Evolutionary conservation across 805 yeast species (phyloP).

Genomic region (Pichia rugopelliculosa): DNA sequence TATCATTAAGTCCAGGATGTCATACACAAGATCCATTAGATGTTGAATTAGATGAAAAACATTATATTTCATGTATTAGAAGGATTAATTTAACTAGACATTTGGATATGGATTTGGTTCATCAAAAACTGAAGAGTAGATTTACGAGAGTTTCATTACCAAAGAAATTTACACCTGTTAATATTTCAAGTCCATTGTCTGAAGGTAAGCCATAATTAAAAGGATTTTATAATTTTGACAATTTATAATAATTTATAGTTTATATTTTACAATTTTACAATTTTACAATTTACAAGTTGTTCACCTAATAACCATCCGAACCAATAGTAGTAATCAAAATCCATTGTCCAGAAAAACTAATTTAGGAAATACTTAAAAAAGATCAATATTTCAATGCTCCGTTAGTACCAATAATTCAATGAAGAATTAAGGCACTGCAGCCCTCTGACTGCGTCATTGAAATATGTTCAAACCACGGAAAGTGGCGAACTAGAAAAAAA

Average conservation of each 20-base stretch:
- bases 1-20: slow-evolving; percentile 95
- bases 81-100: slow-evolving; percentile 86
- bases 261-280: too few species aligned
- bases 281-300: not conserved
- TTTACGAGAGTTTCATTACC: slow-evolving; percentile 87
- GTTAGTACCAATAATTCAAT: slow-evolving; percentile 39
- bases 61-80: slow-evolving; percentile 94
- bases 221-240: not conserved
- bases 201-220: slow-evolving; percentile 13
- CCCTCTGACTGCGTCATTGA: slow-evolving; percentile 52
- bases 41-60: slow-evolving; percentile 92
- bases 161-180: slow-evolving; percentile 83
- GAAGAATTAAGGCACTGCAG: slow-evolving; percentile 39
- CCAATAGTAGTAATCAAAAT: slow-evolving; percentile 5
- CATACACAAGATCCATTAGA: slow-evolving; percentile 97
- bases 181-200: slow-evolving; percentile 52
- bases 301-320: slow-evolving; percentile 11
- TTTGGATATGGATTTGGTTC: slow-evolving; percentile 82
- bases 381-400: slow-evolving; percentile 48
- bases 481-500: slow-evolving; percentile 12
- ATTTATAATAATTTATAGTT: too few species aligned
- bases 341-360: slow-evolving; percentile 9
- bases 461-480: slow-evolving; percentile 9
- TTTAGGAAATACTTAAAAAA: slow-evolving; percentile 3
- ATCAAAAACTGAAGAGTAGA: slow-evolving; percentile 70